These are phyloP conservation scores for Aciculosporium take DNA, from an alignment of 2,329 filamentous ascomycete genomes.

Conservation along the genomic window DNA sequence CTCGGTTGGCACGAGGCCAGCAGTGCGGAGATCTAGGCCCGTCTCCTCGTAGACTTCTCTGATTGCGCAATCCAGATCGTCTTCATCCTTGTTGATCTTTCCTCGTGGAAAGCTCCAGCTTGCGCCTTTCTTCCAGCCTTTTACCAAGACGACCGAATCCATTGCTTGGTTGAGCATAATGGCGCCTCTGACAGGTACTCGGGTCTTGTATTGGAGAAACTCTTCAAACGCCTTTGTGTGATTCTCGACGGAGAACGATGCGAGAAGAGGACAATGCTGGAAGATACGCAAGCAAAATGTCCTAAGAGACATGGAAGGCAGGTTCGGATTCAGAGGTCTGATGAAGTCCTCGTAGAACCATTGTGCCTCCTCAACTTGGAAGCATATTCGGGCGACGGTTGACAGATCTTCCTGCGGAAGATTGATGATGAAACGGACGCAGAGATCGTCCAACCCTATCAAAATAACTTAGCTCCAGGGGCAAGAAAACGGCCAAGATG, in stretches of 20 bases:
- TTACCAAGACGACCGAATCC: slow-evolving; percentile 86
- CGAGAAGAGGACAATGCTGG: slow-evolving; percentile 80
- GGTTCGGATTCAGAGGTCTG: slow-evolving; percentile 67
- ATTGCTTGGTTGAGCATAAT: slow-evolving; percentile 89
- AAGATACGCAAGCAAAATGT: slow-evolving; percentile 85
- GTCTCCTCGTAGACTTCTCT: slow-evolving; percentile 96
- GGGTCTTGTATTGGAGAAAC: slow-evolving; percentile 87
- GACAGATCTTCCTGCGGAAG: slow-evolving; percentile 81
- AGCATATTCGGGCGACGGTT: slow-evolving; percentile 87
- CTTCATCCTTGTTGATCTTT: slow-evolving; percentile 96
- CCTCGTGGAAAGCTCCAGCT: slow-evolving; percentile 95
- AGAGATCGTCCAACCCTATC: slow-evolving; percentile 88
- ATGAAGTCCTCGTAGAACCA: slow-evolving; percentile 99
- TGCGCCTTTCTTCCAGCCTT: slow-evolving; percentile 93
- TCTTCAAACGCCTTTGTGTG: slow-evolving; percentile 77
- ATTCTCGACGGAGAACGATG: slow-evolving; percentile 61
- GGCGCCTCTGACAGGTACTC: slow-evolving; percentile 84
- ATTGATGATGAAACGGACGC: slow-evolving; percentile 96
- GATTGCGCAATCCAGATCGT: slow-evolving; percentile 83
- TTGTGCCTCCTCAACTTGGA: slow-evolving; percentile 97
- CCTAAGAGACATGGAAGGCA: slow-evolving; percentile 75
- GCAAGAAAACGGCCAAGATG: background rate
- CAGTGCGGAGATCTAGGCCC: slow-evolving; percentile 64
- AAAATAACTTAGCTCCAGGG: slow-evolving; percentile 12
- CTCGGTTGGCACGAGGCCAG: slow-evolving; percentile 61